A percentile compares a stretch with the other conserved stretches of the same genome.
phyloP scores from a whole-genome alignment of 2,329 filamentous ascomycete species.

The Claviceps purpurea region DNA sequence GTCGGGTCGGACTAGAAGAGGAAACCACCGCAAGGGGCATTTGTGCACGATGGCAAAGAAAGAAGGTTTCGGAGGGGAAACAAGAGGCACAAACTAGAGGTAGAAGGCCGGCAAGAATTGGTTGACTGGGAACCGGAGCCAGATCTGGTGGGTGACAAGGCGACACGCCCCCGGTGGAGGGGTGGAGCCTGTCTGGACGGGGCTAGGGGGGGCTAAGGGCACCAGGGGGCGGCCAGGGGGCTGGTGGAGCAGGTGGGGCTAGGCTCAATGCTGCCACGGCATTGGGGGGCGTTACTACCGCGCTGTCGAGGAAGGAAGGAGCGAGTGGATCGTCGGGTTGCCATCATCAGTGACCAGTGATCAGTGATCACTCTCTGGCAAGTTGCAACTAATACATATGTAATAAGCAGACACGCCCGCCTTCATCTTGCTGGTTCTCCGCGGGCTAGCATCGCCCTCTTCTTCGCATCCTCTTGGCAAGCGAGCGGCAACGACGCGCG shows the following conservation, averaged over 20 bases:
- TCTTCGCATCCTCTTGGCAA: not conserved
- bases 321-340: too few relatives aligned
- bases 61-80: not conserved
- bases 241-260: not conserved
- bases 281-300: too few relatives aligned
- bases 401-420: too few relatives aligned
- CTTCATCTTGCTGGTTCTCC: too few relatives aligned
- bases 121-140: conserved; percentile 1
- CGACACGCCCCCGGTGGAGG: not conserved
- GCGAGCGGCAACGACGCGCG: too few relatives aligned
- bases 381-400: too few relatives aligned
- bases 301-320: too few relatives aligned
- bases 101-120: not conserved
- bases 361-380: too few relatives aligned
- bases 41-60: not conserved
- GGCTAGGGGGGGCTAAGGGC: not conserved
- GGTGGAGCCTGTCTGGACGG: not conserved
- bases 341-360: too few relatives aligned
- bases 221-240: not conserved
- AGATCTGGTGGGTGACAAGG: conserved; percentile 3
- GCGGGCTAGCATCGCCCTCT: not conserved
- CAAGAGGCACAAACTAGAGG: not conserved
- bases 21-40: not conserved
- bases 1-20: not conserved
- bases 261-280: not conserved